phyloP scores from a whole-genome alignment of 2,329 filamentous ascomycete species.

The Diaporthe amygdali region DNA sequence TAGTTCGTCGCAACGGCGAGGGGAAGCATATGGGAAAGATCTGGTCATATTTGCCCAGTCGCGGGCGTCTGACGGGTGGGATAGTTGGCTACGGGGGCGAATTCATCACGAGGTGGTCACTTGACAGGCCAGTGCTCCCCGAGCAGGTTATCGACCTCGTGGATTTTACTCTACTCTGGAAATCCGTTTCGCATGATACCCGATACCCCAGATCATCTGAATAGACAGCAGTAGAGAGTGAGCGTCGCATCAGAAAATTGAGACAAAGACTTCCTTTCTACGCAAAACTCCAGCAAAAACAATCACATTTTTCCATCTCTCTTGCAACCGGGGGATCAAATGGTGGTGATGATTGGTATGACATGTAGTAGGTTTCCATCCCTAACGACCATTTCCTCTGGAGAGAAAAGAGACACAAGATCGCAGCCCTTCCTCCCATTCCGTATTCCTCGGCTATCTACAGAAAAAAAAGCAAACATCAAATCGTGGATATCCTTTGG shows the following conservation, averaged over 20 bases:
- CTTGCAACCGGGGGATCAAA: neutral
- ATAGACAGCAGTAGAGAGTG: neutral
- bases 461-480: conserved; percentile 31
- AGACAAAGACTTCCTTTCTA: neutral
- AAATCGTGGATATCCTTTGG: conserved; percentile 34
- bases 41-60: neutral
- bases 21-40: no score
- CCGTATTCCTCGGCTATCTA: conserved; percentile 30
- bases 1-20: neutral
- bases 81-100: neutral
- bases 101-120: neutral
- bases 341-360: neutral
- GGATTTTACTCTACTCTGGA: neutral
- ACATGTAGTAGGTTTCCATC: conserved; percentile 11
- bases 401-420: conserved; percentile 4
- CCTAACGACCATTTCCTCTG: neutral
- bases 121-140: neutral
- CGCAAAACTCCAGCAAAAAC: neutral
- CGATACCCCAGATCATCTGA: neutral
- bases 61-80: neutral
- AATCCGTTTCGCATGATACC: neutral
- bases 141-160: neutral
- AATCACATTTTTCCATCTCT: neutral
- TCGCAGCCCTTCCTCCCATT: conserved; percentile 19
- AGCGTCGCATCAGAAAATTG: neutral